These are phyloP conservation scores for Paradendryphiella salina DNA, from an alignment of 2,329 filamentous ascomycete species.

Conservation along the genomic window DNA sequence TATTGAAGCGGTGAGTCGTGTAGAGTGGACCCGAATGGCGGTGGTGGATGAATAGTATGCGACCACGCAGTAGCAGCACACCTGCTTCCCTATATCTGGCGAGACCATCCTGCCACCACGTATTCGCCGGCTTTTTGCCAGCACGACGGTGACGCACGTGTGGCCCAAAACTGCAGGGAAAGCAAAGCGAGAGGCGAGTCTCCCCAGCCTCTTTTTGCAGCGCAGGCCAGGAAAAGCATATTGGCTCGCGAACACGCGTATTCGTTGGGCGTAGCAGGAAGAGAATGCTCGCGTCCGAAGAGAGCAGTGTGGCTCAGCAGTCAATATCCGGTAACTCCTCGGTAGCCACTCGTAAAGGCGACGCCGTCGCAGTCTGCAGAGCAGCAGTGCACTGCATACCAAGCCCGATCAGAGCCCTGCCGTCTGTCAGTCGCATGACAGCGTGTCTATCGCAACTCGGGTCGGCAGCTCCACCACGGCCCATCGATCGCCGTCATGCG, in stretches of 20 bases:
- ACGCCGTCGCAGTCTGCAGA: not conserved
- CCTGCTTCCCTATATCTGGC: constrained; percentile 63
- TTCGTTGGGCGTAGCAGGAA: constrained; percentile 19
- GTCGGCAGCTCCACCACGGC: constrained; percentile 20
- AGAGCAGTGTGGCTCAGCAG: constrained; percentile 17
- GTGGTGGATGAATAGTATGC: constrained; percentile 37
- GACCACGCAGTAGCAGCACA: constrained; percentile 52
- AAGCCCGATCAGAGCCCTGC: not conserved
- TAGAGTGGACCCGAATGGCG: constrained; percentile 27
- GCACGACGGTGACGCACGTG: constrained; percentile 33
- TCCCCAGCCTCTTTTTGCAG: constrained; percentile 27
- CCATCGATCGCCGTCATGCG: constrained; percentile 30
- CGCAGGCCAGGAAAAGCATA: constrained; percentile 18
- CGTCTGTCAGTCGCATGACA: constrained; percentile 17
- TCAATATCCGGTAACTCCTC: not conserved
- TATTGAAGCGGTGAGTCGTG: constrained; percentile 40
- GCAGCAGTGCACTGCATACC: no score
- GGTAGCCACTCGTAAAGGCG: not conserved
- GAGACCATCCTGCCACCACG: constrained; percentile 57
- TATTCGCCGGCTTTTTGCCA: constrained; percentile 21
- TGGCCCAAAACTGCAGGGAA: constrained; percentile 13
- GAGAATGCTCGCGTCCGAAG: not conserved
- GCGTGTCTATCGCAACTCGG: constrained; percentile 2
- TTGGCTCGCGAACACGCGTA: constrained; percentile 28
- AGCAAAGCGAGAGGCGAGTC: constrained; percentile 22